Conservation (phyloP, 768 basidiomycete species). For the Mycena capillaripes region DNA sequence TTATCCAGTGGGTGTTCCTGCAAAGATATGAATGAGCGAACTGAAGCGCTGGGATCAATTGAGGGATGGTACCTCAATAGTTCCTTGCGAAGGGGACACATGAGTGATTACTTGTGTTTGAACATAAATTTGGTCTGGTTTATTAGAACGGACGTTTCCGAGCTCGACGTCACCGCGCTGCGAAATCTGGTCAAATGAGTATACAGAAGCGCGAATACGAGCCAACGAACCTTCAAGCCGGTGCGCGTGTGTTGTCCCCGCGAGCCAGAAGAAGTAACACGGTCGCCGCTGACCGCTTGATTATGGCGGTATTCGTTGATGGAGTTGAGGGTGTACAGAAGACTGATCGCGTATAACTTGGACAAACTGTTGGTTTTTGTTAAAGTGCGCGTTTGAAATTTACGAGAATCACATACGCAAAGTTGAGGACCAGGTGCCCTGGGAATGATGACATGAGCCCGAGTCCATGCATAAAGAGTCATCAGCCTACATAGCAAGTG, state of each 20-base stretch:
- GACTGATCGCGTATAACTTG: constrained; percentile 27
- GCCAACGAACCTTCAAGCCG: constrained; percentile 7
- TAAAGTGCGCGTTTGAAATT: background rate
- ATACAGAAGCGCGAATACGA: background rate
- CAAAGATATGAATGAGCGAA: background rate
- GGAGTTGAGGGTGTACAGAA: constrained; percentile 32
- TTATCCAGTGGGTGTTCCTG: constrained; percentile 5
- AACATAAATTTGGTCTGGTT: constrained; percentile 24
- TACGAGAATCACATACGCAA: background rate
- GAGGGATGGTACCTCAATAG: constrained; percentile 14
- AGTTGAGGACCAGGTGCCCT: constrained; percentile 35
- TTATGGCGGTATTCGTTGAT: constrained; percentile 30
- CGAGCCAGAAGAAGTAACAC: constrained; percentile 20
- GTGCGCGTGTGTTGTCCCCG: constrained; percentile 16
- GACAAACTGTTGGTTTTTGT: constrained; percentile 2
- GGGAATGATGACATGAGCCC: background rate
- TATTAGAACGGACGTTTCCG: constrained; percentile 10
- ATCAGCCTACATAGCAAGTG: constrained; percentile 26
- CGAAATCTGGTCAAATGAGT: background rate
- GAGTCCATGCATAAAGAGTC: background rate
- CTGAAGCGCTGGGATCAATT: background rate
- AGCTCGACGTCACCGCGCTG: constrained; percentile 29
- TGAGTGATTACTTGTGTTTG: constrained; percentile 31
- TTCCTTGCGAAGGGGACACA: constrained; percentile 31
- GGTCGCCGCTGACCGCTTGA: constrained; percentile 17